phyloP scores from a whole-genome alignment of 2,329 filamentous ascomycete genomes.

The Beauveria sp. region DNA sequence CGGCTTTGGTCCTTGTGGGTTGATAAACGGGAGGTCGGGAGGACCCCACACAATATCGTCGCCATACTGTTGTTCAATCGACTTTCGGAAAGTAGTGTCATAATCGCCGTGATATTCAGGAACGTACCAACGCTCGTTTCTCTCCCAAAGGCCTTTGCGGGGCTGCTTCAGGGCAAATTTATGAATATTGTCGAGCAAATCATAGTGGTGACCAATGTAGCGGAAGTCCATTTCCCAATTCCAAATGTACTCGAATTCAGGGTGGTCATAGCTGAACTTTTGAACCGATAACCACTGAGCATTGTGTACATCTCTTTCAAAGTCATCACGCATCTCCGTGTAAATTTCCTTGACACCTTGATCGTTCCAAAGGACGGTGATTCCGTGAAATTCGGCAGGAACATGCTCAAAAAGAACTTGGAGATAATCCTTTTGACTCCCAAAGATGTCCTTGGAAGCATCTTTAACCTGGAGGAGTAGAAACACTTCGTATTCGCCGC shows the following conservation, averaged over 20 bases:
- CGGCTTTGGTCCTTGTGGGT: constrained; percentile 56
- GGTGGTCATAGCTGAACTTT: constrained; percentile 67
- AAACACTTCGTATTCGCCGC: constrained; percentile 75
- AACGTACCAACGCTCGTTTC: constrained; percentile 66
- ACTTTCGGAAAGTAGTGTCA: constrained; percentile 56
- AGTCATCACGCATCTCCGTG: constrained; percentile 58
- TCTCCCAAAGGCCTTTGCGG: constrained; percentile 65
- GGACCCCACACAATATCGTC: constrained; percentile 60
- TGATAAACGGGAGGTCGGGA: constrained; percentile 49
- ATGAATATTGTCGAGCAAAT: constrained; percentile 60
- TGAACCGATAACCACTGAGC: constrained; percentile 67
- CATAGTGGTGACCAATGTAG: constrained; percentile 74
- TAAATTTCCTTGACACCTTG: constrained; percentile 70
- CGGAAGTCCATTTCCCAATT: constrained; percentile 83
- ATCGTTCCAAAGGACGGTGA: constrained; percentile 69
- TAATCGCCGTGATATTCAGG: constrained; percentile 60
- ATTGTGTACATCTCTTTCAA: constrained; percentile 46
- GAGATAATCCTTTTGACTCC: constrained; percentile 51
- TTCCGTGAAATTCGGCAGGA: constrained; percentile 61
- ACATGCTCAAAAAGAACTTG: constrained; percentile 54
- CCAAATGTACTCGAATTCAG: constrained; percentile 76
- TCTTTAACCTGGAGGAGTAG: constrained; percentile 74
- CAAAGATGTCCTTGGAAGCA: constrained; percentile 47
- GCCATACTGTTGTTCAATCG: constrained; percentile 48
- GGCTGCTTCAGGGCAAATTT: constrained; percentile 60